Evolutionary conservation across 2,329 filamentous ascomycete species (phyloP).

Genomic region (Colletotrichum zoysiae): DNA sequence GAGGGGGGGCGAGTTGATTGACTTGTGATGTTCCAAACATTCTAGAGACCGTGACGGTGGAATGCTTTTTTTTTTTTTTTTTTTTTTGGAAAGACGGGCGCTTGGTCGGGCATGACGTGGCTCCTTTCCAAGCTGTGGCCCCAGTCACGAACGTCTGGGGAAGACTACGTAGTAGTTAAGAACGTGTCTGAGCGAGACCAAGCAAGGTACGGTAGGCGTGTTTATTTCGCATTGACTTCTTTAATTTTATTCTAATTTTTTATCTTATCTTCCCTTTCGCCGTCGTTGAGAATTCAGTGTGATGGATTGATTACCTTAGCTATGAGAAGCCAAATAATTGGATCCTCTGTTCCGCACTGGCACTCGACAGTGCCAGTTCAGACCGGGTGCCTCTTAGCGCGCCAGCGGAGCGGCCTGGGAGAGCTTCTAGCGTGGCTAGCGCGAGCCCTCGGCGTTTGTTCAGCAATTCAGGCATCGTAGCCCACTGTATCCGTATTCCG

Average conservation of each 20-base stretch:
- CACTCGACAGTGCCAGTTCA: constrained; percentile 24
- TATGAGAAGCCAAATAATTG: neutral
- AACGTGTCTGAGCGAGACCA: neutral
- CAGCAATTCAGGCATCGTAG: neutral
- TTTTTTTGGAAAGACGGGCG: neutral
- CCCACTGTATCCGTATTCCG: neutral
- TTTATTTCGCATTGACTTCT: neutral
- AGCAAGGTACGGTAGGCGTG: neutral
- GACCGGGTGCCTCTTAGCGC: constrained; percentile 25
- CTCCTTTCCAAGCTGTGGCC: neutral
- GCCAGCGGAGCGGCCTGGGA: constrained; percentile 7
- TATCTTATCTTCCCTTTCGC: too few species aligned
- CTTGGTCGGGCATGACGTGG: constrained; percentile 12
- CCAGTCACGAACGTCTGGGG: constrained; percentile 27
- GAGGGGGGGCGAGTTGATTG: neutral
- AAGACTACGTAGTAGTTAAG: constrained; percentile 13
- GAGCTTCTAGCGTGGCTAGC: constrained; percentile 23
- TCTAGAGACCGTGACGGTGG: neutral
- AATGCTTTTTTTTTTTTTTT: too few species aligned
- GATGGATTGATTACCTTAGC: neutral
- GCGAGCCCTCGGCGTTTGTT: neutral
- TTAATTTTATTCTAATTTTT: too few species aligned
- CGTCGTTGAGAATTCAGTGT: neutral
- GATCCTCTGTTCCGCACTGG: neutral
- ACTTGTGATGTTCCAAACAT: neutral